Evolutionary conservation across 805 yeast genomes (phyloP), one percentile per base, ranked within the genome.

Genomic region (Candida glaebosa): DNA sequence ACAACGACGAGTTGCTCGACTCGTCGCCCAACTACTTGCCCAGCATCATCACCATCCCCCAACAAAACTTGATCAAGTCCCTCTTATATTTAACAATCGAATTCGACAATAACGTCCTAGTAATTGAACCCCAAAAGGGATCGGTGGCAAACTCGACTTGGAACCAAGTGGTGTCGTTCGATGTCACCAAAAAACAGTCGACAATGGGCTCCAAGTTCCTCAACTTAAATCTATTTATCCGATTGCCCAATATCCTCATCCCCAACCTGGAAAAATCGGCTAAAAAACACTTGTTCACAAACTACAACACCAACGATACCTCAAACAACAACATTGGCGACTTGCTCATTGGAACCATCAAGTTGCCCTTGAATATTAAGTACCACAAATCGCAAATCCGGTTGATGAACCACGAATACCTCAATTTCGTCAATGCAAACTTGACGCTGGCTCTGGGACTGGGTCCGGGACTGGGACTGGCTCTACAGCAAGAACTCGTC

Each of bases 91-190:
- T 90, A 54, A 88, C 96, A 2, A 73, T 93, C 34, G 99, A 93
- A 63, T 91, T 89, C 58, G 99, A 93, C 65, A 93, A 93, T 63
- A 88, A 91, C 38, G 93, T 90, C 50, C 84, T 93, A 48, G 76
- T 89, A 12, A 81, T 91, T 38, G 95, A 89, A 51, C 93, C 98
- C 2, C 79, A 82, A 20, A 79, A 85, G 40, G 96, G 96, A 31
- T 79, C 95, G 0, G 79, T 88, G 45, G 76, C 78, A 33, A 70
- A 75, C 42, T 91, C 96, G 1, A 78, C 78, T 14, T 93, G 95
- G 80, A 93, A 89, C 61, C 86, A 86, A 52, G 88, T 88, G 8
- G 85, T 95, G 12, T 81, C 90, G 3, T 93, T 93, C 56, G 99
- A 93, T 73, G 95, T 90, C 17, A 63, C 73, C 31, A 64, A 65